Percentiles rank a stretch among this genome's conserved stretches.
Conservation (phyloP, 768 basidiomycete species). For the Mycena alexandri region DNA sequence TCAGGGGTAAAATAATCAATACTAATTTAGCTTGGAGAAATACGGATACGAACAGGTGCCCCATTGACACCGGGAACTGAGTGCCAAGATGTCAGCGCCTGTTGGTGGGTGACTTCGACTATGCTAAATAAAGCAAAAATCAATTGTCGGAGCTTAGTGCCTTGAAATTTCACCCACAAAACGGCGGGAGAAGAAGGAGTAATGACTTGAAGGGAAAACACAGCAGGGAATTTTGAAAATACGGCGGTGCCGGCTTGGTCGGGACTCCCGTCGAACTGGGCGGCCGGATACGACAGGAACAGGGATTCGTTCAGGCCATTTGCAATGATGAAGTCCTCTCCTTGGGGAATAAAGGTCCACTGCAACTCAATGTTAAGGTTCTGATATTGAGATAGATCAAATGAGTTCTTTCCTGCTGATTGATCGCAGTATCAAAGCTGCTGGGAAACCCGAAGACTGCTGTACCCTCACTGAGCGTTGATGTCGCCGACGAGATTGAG, state of each 20-base stretch:
- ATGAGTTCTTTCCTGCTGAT: conserved; percentile 1
- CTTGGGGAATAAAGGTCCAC: conserved; percentile 6
- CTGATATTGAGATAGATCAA: background rate
- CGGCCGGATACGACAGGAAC: conserved; percentile 8
- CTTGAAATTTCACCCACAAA: background rate
- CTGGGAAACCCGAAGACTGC: background rate
- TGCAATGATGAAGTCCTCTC: background rate
- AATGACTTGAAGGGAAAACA: conserved; percentile 1
- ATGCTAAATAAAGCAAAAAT: background rate
- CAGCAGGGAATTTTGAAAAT: conserved; percentile 3
- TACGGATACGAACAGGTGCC: too few relatives aligned
- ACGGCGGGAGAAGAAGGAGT: background rate
- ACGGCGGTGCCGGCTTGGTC: background rate
- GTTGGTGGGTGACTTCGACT: too few relatives aligned
- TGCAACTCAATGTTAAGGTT: background rate
- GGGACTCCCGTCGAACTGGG: background rate
- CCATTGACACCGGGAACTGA: too few relatives aligned
- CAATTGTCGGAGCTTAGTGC: background rate
- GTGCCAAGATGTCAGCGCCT: too few relatives aligned
- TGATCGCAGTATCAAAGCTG: background rate
- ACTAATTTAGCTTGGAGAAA: too few relatives aligned
- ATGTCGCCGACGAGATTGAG: background rate
- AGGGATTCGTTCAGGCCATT: background rate
- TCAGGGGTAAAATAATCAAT: background rate
- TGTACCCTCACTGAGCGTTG: background rate